phyloP scores from a whole-genome alignment of 352 stramenopile genomes.

The Phytopythium aichiense region DNA sequence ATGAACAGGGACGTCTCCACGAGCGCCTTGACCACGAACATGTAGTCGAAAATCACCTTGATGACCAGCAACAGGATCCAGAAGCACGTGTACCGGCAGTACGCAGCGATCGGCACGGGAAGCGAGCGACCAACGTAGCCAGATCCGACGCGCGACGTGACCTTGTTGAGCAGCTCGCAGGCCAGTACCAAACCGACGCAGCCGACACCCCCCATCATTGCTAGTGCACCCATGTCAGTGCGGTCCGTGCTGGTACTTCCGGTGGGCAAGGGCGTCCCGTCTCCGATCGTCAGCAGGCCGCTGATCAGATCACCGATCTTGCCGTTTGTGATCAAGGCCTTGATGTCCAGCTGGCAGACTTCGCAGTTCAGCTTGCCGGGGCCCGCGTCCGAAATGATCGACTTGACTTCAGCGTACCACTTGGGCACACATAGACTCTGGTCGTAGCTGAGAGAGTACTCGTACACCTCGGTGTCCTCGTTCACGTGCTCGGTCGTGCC shows the following conservation, averaged over 20 bases:
- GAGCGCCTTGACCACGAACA: slow-evolving; percentile 83
- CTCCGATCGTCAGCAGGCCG: slow-evolving; percentile 43
- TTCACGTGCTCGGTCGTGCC: slow-evolving; percentile 33
- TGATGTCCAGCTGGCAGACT: slow-evolving; percentile 65
- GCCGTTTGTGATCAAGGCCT: slow-evolving; percentile 59
- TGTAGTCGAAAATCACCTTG: slow-evolving; percentile 84
- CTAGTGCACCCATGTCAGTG: slow-evolving; percentile 52
- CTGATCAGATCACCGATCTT: slow-evolving; percentile 54
- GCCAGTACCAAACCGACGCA: slow-evolving; percentile 45
- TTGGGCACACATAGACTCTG: slow-evolving; percentile 57
- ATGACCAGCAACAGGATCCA: slow-evolving; percentile 69
- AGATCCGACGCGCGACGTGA: slow-evolving; percentile 61
- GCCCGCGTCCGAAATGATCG: slow-evolving; percentile 47
- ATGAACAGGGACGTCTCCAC: slow-evolving; percentile 86
- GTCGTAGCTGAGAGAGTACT: slow-evolving; percentile 41
- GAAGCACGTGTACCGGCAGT: slow-evolving; percentile 81
- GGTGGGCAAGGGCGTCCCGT: slow-evolving; percentile 19
- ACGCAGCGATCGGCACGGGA: slow-evolving; percentile 59
- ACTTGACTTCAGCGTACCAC: slow-evolving; percentile 42
- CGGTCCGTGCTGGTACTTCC: slow-evolving; percentile 28
- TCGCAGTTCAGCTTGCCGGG: slow-evolving; percentile 70
- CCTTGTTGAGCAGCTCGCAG: slow-evolving; percentile 71
- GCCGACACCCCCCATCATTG: slow-evolving; percentile 50
- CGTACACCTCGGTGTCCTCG: slow-evolving; percentile 26
- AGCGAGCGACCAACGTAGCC: slow-evolving; percentile 77